Base-by-base conservation (phyloP, 495 filamentous ascomycete species). In the Acidiella bohemica region DNA sequence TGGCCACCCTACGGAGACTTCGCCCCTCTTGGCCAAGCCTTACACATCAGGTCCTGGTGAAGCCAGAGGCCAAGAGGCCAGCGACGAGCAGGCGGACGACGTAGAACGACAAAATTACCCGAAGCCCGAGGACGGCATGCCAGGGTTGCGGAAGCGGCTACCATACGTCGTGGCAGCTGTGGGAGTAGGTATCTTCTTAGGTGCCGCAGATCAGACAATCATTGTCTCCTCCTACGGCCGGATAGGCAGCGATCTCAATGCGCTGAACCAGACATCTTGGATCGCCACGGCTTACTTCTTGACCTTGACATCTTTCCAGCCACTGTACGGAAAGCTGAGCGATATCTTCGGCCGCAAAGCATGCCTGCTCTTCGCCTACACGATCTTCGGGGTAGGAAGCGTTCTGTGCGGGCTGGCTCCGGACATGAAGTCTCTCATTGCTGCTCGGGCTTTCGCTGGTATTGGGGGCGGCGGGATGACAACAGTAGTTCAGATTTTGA, bases 381-480 rank as follows among this genome's bases (percentile, higher is more conserved):
- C 64, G 22, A 58, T 85, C 39, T 92, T 92, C 57, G 81, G 80
- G 2, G 52, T 75, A 12, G 84, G 81, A 1, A 82, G 76, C 42
- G 54, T 85, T 17, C 72, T 67, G 39, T 88, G 84, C 53, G 84
- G 83, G 2, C 53, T 87, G 5, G 73, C 79, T 4, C 73, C 65
- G 28, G 68, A 75, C 55, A 82, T 92, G 57, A 60, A 65, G 30
- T 61, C 86, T 49, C 58, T 92, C 17, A 80, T 86, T 54, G 71
- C 70, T 38, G 77, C 81, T 20, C 59, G 72, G 34, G 72, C 72
- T n/a, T 75, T 79, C 48, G 71, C 77, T 51, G 83, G 84, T 4
- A 74, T 87, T 44, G 84, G 84, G 9, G 85, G 83, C 16, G 84
- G 81, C 19, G 85, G 84, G 16, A 88, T 92, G 82, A 84, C 77